phyloP scores from a whole-genome alignment of 2,329 filamentous ascomycete species.

The Fusarium sp. region DNA sequence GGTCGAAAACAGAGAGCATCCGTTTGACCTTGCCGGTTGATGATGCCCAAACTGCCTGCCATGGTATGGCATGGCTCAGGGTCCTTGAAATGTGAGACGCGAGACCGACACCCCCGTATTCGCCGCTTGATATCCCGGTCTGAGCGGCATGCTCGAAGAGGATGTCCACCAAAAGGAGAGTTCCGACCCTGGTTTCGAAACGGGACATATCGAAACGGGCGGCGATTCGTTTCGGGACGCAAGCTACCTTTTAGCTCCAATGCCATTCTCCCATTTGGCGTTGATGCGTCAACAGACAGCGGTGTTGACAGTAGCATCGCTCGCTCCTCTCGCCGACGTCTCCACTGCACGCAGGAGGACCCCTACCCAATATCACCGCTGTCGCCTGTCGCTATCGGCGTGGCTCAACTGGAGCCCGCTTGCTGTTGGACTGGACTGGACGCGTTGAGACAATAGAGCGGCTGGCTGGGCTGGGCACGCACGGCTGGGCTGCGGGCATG shows the following conservation, averaged over 20 bases:
- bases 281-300: constrained; percentile 39
- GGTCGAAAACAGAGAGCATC: constrained; percentile 14
- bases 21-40: constrained; percentile 31
- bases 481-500: constrained; percentile 9
- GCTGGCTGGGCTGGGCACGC: constrained; percentile 10
- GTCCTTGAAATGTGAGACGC: constrained; percentile 28
- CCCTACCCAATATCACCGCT: constrained; percentile 34
- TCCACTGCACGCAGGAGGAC: constrained; percentile 30
- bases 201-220: constrained; percentile 30
- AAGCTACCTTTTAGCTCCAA: constrained; percentile 13
- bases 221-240: constrained; percentile 32
- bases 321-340: constrained; percentile 22
- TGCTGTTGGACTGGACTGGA: constrained; percentile 13
- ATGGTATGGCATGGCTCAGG: constrained; percentile 12
- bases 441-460: constrained; percentile 28
- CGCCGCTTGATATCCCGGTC: constrained; percentile 11
- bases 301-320: constrained; percentile 20
- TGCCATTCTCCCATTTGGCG: constrained; percentile 18
- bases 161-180: constrained; percentile 33
- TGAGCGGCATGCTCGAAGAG: constrained; percentile 27
- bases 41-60: constrained; percentile 24
- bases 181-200: constrained; percentile 37
- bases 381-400: constrained; percentile 26
- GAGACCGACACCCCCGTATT: constrained; percentile 20
- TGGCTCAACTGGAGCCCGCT: constrained; percentile 18